Conservation (phyloP, 2,329 filamentous ascomycete genomes). For the Monilinia polystroma region DNA sequence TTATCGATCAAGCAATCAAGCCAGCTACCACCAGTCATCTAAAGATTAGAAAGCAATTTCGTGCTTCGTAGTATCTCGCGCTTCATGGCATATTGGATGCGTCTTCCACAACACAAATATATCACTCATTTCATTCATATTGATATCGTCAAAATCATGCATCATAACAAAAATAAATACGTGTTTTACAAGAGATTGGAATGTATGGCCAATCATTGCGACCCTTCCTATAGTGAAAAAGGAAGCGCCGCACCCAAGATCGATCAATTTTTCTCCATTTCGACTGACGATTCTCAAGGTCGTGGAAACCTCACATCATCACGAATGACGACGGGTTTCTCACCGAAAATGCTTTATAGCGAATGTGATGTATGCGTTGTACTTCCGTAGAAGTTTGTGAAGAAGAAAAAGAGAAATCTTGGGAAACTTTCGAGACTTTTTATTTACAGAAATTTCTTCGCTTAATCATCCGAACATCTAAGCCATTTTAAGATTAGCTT, state of each 20-base stretch:
- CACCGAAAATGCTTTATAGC: constrained; percentile 29
- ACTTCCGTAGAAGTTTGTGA: constrained; percentile 26
- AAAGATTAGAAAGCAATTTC: constrained; percentile 40
- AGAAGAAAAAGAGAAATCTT: constrained; percentile 12
- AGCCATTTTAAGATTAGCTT: neutral
- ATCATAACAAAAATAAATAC: neutral
- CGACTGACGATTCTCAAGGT: constrained; percentile 28
- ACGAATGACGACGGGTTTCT: constrained; percentile 27
- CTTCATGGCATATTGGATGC: neutral
- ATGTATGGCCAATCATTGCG: constrained; percentile 29
- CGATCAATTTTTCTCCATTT: constrained; percentile 27
- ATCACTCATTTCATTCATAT: neutral
- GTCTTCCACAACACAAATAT: neutral
- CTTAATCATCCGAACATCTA: constrained; percentile 9
- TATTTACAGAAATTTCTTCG: constrained; percentile 12
- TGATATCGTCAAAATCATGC: neutral
- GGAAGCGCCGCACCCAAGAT: constrained; percentile 28
- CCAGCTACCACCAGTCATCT: no score
- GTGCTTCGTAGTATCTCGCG: neutral
- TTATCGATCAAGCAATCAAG: no score
- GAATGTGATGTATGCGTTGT: constrained; percentile 28
- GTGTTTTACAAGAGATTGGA: constrained; percentile 20
- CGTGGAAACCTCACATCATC: constrained; percentile 28
- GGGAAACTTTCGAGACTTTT: constrained; percentile 1
- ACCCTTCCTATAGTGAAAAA: constrained; percentile 26